These are phyloP conservation scores for Anisodus acutangulus DNA, from an alignment of 257 asterid species.

Conservation along the genomic window DNA sequence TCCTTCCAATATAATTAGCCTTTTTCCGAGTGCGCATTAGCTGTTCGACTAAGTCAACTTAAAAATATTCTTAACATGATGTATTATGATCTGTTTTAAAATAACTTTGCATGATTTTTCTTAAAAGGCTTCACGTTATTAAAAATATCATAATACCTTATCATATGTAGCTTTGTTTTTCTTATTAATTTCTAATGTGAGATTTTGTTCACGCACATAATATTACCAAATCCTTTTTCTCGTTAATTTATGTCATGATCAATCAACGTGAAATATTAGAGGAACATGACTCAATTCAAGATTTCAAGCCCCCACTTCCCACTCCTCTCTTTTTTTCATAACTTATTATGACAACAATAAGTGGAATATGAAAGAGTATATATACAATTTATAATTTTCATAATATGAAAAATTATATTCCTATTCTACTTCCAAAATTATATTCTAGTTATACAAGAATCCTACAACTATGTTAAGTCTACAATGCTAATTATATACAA, in stretches of 20 bases:
- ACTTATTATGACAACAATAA: constrained; percentile 35
- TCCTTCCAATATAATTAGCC: background rate
- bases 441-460: no score
- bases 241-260: background rate
- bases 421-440: no score
- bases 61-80: background rate
- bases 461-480: no score
- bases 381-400: no score
- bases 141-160: background rate
- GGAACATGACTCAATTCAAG: constrained; percentile 24
- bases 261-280: background rate
- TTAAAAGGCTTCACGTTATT: background rate
- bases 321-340: constrained; percentile 6
- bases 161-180: background rate
- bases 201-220: background rate
- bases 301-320: constrained; percentile 33
- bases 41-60: background rate
- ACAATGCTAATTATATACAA: no score
- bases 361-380: no score
- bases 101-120: rapidly evolving
- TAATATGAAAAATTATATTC: no score
- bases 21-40: background rate
- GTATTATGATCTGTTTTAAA: background rate
- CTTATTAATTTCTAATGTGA: background rate
- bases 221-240: background rate